Evolutionary conservation across 2,329 filamentous ascomycete species (phyloP).

Genomic region (Aschersonia sp.): DNA sequence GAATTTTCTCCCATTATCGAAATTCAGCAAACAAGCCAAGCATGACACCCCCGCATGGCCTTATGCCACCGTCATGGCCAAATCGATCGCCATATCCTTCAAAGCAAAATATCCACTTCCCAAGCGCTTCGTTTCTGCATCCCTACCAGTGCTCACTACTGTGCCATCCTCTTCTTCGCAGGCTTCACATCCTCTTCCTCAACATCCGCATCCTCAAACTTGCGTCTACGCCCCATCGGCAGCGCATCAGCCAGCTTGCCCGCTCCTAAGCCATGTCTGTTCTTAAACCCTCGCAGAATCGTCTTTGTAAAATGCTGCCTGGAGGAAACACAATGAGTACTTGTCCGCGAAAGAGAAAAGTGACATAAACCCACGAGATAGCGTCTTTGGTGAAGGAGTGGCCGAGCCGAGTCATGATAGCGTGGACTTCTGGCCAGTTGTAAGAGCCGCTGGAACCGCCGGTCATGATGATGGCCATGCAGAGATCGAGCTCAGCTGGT

Average conservation of each 20-base stretch:
- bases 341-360: neutral
- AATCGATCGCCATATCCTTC: too few relatives aligned
- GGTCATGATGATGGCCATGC: conserved; percentile 17
- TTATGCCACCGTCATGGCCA: too few relatives aligned
- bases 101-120: too few relatives aligned
- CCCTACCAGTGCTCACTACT: too few relatives aligned
- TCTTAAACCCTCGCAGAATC: conserved; percentile 20
- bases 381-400: conserved; percentile 23
- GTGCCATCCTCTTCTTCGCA: too few relatives aligned
- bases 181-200: neutral
- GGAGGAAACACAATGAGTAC: neutral
- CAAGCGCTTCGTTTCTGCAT: too few relatives aligned
- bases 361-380: conserved; percentile 17
- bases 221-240: conserved; percentile 5
- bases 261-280: conserved; percentile 9
- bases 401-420: conserved; percentile 17
- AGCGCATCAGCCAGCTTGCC: conserved; percentile 3
- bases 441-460: conserved; percentile 9
- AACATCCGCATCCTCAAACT: neutral
- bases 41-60: too few relatives aligned
- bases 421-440: conserved; percentile 19
- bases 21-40: too few relatives aligned
- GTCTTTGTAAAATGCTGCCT: conserved; percentile 24
- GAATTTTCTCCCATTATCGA: too few relatives aligned
- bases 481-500: conserved; percentile 22